These are phyloP conservation scores for Escallonia rubra DNA, from an alignment of 129 eudicot species.

Conservation along the genomic window DNA sequence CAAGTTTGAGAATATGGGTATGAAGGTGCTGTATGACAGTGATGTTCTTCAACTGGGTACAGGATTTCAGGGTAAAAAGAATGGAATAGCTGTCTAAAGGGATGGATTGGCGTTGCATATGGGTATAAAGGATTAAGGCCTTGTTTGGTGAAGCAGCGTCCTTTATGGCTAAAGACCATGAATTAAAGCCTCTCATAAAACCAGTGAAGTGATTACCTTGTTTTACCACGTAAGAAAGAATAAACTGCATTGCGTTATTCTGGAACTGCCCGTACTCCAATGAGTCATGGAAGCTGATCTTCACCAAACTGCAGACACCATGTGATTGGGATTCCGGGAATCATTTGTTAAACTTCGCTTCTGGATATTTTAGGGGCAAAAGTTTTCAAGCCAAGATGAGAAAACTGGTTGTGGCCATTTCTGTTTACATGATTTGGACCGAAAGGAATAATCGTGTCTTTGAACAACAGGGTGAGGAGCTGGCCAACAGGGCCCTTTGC, in stretches of 20 bases:
- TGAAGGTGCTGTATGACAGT: constrained; percentile 44
- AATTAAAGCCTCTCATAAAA: constrained; percentile 16
- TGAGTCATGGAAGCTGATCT: too few species aligned
- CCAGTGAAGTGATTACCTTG: not conserved
- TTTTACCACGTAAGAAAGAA: not conserved
- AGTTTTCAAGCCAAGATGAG: too few species aligned
- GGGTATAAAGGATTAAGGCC: constrained; percentile 45
- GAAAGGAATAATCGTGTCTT: too few species aligned
- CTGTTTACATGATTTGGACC: too few species aligned
- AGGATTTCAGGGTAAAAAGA: constrained; percentile 49
- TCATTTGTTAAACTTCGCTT: too few species aligned
- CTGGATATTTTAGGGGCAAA: too few species aligned
- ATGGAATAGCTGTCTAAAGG: constrained; percentile 38
- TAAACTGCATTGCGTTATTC: constrained; percentile 3
- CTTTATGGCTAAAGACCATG: constrained; percentile 42
- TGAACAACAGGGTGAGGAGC: too few species aligned
- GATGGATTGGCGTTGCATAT: constrained; percentile 38
- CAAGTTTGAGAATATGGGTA: constrained; percentile 49
- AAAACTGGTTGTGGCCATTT: too few species aligned
- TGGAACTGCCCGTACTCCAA: too few species aligned
- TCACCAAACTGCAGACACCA: too few species aligned
- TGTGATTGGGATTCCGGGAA: too few species aligned
- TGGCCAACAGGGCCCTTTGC: too few species aligned
- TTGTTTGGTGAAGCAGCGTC: constrained; percentile 40
- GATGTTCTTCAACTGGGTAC: constrained; percentile 29